These are phyloP conservation scores for Azolla pinnata DNA, from an alignment of 75 land plant genomes.

Conservation along the genomic window DNA sequence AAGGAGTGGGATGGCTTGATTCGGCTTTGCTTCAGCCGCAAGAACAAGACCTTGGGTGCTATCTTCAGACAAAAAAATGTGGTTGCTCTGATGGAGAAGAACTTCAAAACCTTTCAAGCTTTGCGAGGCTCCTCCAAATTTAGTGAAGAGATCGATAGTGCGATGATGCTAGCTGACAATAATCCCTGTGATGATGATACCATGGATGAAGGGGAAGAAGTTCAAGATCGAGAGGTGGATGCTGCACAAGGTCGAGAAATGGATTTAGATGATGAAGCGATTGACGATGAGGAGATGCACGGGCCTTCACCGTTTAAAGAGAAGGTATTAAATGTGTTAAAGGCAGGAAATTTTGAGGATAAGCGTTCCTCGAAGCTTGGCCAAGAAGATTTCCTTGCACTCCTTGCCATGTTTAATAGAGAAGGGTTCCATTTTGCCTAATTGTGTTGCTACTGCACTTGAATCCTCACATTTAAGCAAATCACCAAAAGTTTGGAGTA, in stretches of 20 bases:
- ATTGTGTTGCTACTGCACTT: background rate
- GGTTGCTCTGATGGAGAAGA: slow-evolving; percentile 62
- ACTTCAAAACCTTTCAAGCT: slow-evolving; percentile 71
- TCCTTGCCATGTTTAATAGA: slow-evolving; percentile 52
- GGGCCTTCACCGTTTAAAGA: slow-evolving; percentile 46
- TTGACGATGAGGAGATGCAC: slow-evolving; percentile 17
- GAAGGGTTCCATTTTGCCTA: slow-evolving; percentile 52
- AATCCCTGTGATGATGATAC: slow-evolving; percentile 31
- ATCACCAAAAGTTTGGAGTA: too few relatives aligned
- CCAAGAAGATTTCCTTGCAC: slow-evolving; percentile 43
- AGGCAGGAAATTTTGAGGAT: slow-evolving; percentile 40
- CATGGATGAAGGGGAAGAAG: slow-evolving; percentile 20
- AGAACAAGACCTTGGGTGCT: slow-evolving; percentile 80
- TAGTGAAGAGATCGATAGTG: slow-evolving; percentile 23
- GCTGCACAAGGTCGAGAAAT: slow-evolving; percentile 14
- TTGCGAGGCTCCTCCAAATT: slow-evolving; percentile 25
- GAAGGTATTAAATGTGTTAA: slow-evolving; percentile 51
- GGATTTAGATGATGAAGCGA: slow-evolving; percentile 20
- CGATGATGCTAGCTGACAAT: slow-evolving; percentile 27
- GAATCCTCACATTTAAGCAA: too few relatives aligned
- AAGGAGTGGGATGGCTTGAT: slow-evolving; percentile 96
- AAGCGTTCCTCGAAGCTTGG: slow-evolving; percentile 72
- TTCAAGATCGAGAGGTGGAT: slow-evolving; percentile 19
- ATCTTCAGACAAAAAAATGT: slow-evolving; percentile 75
- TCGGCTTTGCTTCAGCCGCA: slow-evolving; percentile 74